A percentile compares a stretch with the other conserved stretches of the same genome.
Conservation (phyloP, 2,329 filamentous ascomycete genomes). For the Pseudocercospora eumusae region DNA sequence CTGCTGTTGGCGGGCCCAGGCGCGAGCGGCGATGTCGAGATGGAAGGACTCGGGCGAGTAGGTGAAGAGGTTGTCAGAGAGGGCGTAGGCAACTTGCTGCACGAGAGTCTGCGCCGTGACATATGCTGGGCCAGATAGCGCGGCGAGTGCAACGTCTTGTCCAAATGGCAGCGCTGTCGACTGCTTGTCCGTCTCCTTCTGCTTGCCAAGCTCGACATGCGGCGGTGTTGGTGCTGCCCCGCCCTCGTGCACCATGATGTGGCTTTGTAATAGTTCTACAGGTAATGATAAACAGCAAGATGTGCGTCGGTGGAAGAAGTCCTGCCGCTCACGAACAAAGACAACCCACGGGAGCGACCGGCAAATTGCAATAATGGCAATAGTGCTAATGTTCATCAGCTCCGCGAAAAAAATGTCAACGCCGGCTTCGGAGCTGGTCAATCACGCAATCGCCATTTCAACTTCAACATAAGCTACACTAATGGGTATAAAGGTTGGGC, state of each 20-base stretch:
- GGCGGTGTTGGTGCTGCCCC: neutral
- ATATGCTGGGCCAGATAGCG: constrained; percentile 84
- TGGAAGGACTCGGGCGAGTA: constrained; percentile 95
- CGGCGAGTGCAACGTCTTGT: constrained; percentile 53
- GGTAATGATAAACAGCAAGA: neutral
- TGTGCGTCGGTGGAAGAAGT: neutral
- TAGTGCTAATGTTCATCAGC: too few species aligned
- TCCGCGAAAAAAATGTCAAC: neutral
- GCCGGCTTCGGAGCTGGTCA: neutral
- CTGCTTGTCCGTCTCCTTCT: constrained; percentile 39
- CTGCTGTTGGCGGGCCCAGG: constrained; percentile 71
- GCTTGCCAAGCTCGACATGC: neutral
- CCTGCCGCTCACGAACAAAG: neutral
- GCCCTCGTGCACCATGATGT: constrained; percentile 39
- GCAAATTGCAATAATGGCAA: neutral
- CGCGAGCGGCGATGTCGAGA: constrained; percentile 77
- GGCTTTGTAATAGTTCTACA: too few species aligned
- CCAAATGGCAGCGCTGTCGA: constrained; percentile 57
- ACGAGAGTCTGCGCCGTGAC: constrained; percentile 89
- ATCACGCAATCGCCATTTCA: neutral
- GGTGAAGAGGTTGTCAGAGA: constrained; percentile 96
- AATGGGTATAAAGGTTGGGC: constrained; percentile 21
- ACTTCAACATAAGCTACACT: constrained; percentile 14
- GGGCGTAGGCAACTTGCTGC: constrained; percentile 90
- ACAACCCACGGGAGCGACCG: neutral